These are phyloP conservation scores for Hemerocallis citrina DNA, from an alignment of 106 monocot species.

Conservation along the genomic window DNA sequence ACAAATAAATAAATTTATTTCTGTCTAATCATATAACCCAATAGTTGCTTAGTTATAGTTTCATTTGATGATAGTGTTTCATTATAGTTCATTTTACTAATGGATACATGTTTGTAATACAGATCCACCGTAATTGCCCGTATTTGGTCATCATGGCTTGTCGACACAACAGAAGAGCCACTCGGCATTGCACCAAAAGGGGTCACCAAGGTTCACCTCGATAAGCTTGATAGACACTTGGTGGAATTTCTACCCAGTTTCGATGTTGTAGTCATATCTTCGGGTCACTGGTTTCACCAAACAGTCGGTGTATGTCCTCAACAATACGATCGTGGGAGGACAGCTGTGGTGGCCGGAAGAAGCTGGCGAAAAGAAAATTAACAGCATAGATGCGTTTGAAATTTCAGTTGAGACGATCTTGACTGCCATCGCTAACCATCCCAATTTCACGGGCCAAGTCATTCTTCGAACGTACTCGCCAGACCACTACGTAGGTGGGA, in stretches of 20 bases:
- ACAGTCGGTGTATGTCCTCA: conserved; percentile 50
- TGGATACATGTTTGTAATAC: no score
- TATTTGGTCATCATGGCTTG: conserved; percentile 84
- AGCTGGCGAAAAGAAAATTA: conserved; percentile 25
- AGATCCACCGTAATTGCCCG: conserved; percentile 53
- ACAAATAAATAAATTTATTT: no score
- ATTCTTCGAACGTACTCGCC: conserved; percentile 65
- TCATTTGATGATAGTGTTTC: no score
- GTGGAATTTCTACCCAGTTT: conserved; percentile 61
- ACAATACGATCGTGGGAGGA: conserved; percentile 47
- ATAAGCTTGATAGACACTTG: conserved; percentile 47
- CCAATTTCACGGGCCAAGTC: conserved; percentile 61
- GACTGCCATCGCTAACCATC: conserved; percentile 38
- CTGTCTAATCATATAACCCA: no score
- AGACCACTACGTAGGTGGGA: conserved; percentile 63
- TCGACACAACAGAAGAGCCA: conserved; percentile 23
- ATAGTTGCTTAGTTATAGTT: no score
- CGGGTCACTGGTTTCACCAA: conserved; percentile 92
- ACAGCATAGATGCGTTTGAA: conserved; percentile 47
- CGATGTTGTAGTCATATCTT: conserved; percentile 63
- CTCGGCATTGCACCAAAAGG: conserved; percentile 29
- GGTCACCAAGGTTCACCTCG: conserved; percentile 53
- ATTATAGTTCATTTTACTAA: no score
- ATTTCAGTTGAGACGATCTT: conserved; percentile 59
- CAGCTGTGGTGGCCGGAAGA: conserved; percentile 62